These are phyloP conservation scores for Ogataea methanolica DNA, from an alignment of 805 yeast genomes.

Conservation along the genomic window DNA sequence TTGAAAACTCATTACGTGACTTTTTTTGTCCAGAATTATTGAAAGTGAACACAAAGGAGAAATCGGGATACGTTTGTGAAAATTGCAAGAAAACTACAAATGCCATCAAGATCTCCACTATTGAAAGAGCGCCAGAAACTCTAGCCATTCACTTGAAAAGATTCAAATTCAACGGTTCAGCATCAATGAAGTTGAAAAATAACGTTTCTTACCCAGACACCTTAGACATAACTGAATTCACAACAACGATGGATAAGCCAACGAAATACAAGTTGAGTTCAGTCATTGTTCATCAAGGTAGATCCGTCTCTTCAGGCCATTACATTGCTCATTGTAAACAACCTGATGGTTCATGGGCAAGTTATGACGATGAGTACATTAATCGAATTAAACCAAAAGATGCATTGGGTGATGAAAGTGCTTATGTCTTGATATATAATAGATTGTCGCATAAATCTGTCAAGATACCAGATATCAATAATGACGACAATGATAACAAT, in stretches of 20 bases:
- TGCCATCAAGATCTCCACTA: conserved; percentile 71
- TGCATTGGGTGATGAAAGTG: conserved; percentile 80
- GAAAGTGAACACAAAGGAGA: conserved; percentile 59
- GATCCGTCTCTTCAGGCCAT: conserved; percentile 90
- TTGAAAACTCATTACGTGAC: conserved; percentile 71
- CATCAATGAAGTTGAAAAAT: conserved; percentile 81
- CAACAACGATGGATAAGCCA: conserved; percentile 40
- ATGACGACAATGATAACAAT: too few species aligned
- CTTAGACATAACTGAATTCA: conserved; percentile 66
- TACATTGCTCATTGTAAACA: conserved; percentile 87
- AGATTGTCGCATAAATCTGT: conserved; percentile 57
- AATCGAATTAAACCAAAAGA: conserved; percentile 66
- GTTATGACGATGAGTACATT: conserved; percentile 90
- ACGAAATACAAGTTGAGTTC: conserved; percentile 67
- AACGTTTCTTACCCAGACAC: conserved; percentile 76
- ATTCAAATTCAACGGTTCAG: conserved; percentile 77
- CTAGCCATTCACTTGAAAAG: conserved; percentile 83
- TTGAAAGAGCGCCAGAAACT: conserved; percentile 83
- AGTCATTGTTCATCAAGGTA: conserved; percentile 91
- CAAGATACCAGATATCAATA: background rate
- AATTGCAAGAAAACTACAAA: conserved; percentile 71
- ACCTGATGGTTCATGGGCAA: conserved; percentile 89
- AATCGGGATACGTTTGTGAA: conserved; percentile 83
- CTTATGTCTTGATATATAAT: conserved; percentile 84
- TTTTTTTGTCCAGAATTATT: conserved; percentile 82